Evolutionary conservation across 2,329 filamentous ascomycete species (phyloP).

Genomic region (Exophiala oligosperma): DNA sequence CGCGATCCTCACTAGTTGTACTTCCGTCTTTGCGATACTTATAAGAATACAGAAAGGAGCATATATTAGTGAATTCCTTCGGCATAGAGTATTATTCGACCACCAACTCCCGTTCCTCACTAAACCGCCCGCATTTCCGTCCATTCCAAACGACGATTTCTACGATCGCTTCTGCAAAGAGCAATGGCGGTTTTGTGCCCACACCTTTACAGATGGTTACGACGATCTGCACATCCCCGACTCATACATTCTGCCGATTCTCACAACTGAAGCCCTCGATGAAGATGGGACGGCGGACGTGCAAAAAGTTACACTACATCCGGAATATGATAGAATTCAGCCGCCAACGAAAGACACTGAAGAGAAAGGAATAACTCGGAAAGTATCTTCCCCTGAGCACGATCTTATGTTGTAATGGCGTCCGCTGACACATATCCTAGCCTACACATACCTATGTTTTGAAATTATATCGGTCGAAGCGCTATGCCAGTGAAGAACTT

Average conservation of each 20-base stretch:
- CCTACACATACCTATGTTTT: slow-evolving; percentile 25
- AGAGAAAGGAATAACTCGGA: neutral
- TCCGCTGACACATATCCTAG: neutral
- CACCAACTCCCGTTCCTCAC: slow-evolving; percentile 26
- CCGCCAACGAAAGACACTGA: neutral
- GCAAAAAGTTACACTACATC: slow-evolving; percentile 31
- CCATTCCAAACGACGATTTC: slow-evolving; percentile 18
- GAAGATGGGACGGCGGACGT: slow-evolving; percentile 22
- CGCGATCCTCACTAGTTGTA: slow-evolving; percentile 12
- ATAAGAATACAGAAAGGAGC: slow-evolving; percentile 15
- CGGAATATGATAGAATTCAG: slow-evolving; percentile 29
- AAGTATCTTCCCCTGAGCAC: neutral
- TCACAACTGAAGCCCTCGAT: slow-evolving; percentile 18
- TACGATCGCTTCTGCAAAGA: slow-evolving; percentile 30
- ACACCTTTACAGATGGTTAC: slow-evolving; percentile 25
- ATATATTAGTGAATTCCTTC: slow-evolving; percentile 21
- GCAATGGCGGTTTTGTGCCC: slow-evolving; percentile 33
- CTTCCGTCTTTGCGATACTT: slow-evolving; percentile 24
- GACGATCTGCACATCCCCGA: slow-evolving; percentile 27
- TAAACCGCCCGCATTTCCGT: slow-evolving; percentile 22
- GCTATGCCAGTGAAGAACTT: slow-evolving; percentile 8
- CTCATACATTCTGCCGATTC: slow-evolving; percentile 32
- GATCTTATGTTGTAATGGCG: neutral
- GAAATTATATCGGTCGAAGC: slow-evolving; percentile 30
- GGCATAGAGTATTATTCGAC: slow-evolving; percentile 18